These are phyloP conservation scores for Eimeria acervulina DNA, from an alignment of 169 alveolate genomes.

Conservation along the genomic window DNA sequence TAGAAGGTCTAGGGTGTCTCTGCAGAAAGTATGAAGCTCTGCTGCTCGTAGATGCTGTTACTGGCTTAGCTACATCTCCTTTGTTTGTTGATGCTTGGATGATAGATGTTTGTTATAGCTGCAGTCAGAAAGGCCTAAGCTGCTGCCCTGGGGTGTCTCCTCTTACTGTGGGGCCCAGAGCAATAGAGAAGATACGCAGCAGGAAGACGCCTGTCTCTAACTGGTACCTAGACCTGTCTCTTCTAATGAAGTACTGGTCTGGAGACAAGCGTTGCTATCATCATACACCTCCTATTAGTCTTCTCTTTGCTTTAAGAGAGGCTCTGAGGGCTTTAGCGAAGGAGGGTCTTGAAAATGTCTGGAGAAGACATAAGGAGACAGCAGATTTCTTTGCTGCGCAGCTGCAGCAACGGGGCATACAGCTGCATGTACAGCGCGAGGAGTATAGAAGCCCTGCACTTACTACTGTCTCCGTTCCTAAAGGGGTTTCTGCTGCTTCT, in stretches of 20 bases:
- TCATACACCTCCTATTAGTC: constrained; percentile 82
- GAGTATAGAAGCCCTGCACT: constrained; percentile 66
- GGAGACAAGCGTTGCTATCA: constrained; percentile 80
- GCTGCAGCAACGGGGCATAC: constrained; percentile 48
- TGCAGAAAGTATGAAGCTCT: constrained; percentile 74
- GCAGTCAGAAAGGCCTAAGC: constrained; percentile 81
- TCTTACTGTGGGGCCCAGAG: constrained; percentile 82
- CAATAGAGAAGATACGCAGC: constrained; percentile 54
- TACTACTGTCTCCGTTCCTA: constrained; percentile 78
- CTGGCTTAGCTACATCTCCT: constrained; percentile 82
- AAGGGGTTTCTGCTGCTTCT: constrained; percentile 38
- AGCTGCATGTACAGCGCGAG: constrained; percentile 24
- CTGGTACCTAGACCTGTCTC: constrained; percentile 45
- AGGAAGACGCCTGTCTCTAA: constrained; percentile 40
- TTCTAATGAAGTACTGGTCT: constrained; percentile 48
- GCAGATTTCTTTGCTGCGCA: constrained; percentile 60
- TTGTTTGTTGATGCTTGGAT: constrained; percentile 76
- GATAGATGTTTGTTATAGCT: constrained; percentile 77
- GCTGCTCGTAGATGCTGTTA: constrained; percentile 83
- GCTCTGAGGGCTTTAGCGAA: constrained; percentile 78
- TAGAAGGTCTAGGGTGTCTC: constrained; percentile 79
- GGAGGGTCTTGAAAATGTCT: constrained; percentile 69
- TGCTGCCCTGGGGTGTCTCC: constrained; percentile 85
- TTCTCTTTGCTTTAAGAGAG: constrained; percentile 79
- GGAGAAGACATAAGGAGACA: constrained; percentile 64